Evolutionary conservation across 495 filamentous ascomycete genomes (phyloP), one percentile per base, ranked within the genome.

Genomic region (Bryoglossum gracile): DNA sequence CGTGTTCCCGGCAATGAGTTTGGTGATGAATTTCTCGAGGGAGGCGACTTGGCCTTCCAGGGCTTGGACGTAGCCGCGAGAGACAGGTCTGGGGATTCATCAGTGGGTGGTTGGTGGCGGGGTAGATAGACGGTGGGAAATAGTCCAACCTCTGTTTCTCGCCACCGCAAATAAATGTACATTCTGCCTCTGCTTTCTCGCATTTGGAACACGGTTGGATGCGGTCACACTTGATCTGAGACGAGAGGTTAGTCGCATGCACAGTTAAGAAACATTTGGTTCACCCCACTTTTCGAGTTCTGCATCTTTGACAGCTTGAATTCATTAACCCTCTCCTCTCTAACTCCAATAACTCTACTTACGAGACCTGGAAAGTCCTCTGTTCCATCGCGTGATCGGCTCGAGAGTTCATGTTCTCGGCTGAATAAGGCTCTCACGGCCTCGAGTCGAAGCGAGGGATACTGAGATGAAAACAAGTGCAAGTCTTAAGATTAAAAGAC

Each of bases 161-260:
- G 1, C 57, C 60, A 9, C 32, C 46, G 1, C 60, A 57, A 1
- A 57, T 53, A 37, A 46, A 55, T 3, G 54, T 50, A 30, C 62
- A 65, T 24, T 65, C 55, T 0, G 53, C 54, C 8, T 56, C 52
- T 13, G 55, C 57, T 41, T 62, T 62, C 13, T 32, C 32, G 38
- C 62, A 65, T 37, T 41, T 48, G 0, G 44, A 46, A 26, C 62
- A 65, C 11, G 62, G 62, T 23, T 55, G 53, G 8, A 43, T 46
- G 13, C 57, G 55, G 28, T 62, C 57, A 46, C 62, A 65, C 53
- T 62, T 65, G 21, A 62, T 59, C 60, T 64, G 26, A 4, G 39
- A 17, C n/a, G n/a, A 8, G 9, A 23, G 8, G 4, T 11, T 10
- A 51, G 24, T 22, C 18, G 14, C 24, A 41, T 25, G 14, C 33